phyloP scores from a whole-genome alignment of 169 alveolate genomes.

The Plasmodium cynomolgi region DNA sequence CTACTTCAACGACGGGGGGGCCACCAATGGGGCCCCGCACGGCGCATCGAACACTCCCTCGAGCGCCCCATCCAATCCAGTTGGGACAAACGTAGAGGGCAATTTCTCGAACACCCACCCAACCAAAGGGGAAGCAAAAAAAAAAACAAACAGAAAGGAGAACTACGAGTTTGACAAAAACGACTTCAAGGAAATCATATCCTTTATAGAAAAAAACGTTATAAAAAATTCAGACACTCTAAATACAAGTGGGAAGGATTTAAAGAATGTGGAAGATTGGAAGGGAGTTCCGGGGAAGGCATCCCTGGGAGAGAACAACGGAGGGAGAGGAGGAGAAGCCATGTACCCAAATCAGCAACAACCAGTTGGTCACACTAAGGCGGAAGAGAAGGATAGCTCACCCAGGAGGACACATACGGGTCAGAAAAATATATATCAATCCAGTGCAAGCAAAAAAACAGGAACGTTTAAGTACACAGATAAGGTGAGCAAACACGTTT shows the following conservation, averaged over 20 bases:
- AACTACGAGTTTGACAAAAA: slow-evolving; percentile 22
- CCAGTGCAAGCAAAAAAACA: background rate
- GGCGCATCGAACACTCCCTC: background rate
- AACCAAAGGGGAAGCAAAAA: background rate
- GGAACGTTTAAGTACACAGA: slow-evolving; percentile 6
- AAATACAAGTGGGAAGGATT: background rate
- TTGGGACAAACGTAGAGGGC: background rate
- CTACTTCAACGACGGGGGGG: background rate
- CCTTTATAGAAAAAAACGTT: slow-evolving; percentile 59
- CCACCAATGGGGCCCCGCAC: background rate
- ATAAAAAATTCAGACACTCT: slow-evolving; percentile 34
- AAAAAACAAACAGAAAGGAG: background rate
- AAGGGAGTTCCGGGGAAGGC: background rate
- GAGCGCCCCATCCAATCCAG: background rate
- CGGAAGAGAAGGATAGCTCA: background rate
- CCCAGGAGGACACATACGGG: background rate
- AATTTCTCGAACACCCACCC: background rate
- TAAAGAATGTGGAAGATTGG: background rate
- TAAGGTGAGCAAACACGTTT: background rate
- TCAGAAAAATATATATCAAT: slow-evolving; percentile 1
- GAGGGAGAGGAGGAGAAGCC: background rate
- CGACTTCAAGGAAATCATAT: slow-evolving; percentile 50
- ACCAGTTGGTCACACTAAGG: background rate
- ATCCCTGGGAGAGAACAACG: background rate
- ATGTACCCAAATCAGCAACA: background rate